Percentiles rank a stretch among this genome's conserved stretches.
phyloP scores from a whole-genome alignment of 2,329 filamentous ascomycete genomes.

The Colletotrichum acutatum region DNA sequence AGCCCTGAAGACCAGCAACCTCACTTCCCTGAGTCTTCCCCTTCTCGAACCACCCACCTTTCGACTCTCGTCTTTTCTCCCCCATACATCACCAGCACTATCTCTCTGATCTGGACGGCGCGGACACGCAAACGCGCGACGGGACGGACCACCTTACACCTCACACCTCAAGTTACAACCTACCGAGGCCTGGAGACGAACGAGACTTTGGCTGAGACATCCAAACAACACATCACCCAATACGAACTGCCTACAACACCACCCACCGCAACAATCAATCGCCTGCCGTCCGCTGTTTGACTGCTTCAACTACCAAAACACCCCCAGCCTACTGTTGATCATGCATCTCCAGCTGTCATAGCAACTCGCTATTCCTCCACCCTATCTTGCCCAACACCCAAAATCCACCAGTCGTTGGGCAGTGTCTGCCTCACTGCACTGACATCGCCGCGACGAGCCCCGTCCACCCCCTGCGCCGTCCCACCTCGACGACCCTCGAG shows the following conservation, averaged over 20 bases:
- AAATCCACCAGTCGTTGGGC: neutral
- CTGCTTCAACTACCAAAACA: neutral
- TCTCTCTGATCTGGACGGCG: neutral
- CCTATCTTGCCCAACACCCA: neutral
- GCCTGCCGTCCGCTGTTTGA: neutral
- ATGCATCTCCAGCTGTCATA: conserved; percentile 33
- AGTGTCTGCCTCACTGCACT: conserved; percentile 8
- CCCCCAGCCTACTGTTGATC: conserved; percentile 3
- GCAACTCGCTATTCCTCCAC: conserved; percentile 16
- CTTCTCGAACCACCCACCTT: conserved; percentile 30
- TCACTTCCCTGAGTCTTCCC: conserved; percentile 15
- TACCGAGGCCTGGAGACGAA: conserved; percentile 7
- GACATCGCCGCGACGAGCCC: neutral
- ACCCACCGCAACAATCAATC: neutral
- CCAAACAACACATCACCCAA: conserved; percentile 15
- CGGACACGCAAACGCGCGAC: conserved; percentile 14
- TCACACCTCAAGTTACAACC: neutral
- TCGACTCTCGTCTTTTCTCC: neutral
- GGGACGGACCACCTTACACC: neutral
- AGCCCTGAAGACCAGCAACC: conserved; percentile 32
- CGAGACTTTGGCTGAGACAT: conserved; percentile 33
- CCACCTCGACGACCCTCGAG: conserved; percentile 6
- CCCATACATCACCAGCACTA: neutral
- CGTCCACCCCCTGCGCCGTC: neutral
- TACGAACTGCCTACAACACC: conserved; percentile 14